Percentiles rank a stretch among this genome's conserved stretches.
Conservation (phyloP, 2,329 filamentous ascomycete species). For the Fonsecaea nubica region DNA sequence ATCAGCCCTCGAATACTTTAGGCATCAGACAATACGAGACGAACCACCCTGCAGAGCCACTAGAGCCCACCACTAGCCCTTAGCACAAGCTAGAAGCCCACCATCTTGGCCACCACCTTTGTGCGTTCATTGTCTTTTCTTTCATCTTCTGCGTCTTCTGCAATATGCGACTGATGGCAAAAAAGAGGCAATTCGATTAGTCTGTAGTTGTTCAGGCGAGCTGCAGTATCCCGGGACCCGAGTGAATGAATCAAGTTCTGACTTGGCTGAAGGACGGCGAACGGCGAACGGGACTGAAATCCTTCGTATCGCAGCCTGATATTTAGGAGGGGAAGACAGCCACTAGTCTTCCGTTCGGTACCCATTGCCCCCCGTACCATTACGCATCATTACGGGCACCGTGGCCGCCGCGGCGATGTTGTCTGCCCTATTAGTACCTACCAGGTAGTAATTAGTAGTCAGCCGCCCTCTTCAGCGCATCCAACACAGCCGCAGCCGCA, state of each 20-base stretch:
- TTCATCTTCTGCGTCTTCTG: conserved; percentile 11
- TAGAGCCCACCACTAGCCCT: conserved; percentile 2
- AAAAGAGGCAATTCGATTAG: neutral
- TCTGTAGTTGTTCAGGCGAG: neutral
- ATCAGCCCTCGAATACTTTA: conserved; percentile 6
- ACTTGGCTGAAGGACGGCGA: neutral
- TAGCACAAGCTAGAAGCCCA: conserved; percentile 9
- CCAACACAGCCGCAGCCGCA: conserved; percentile 25
- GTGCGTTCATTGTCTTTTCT: conserved; percentile 21
- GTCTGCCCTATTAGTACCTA: neutral
- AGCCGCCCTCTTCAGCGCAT: conserved; percentile 9
- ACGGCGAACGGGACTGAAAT: neutral
- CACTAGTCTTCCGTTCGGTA: conserved; percentile 1
- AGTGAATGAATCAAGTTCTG: neutral
- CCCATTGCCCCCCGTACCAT: conserved; percentile 8
- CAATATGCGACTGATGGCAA: conserved; percentile 1
- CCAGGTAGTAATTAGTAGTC: too few species aligned
- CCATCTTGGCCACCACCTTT: conserved; percentile 16
- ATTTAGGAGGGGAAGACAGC: neutral
- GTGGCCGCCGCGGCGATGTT: conserved; percentile 1
- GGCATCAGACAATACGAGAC: conserved; percentile 15
- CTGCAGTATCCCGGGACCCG: neutral
- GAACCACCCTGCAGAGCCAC: neutral
- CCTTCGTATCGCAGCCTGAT: conserved; percentile 7
- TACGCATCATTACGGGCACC: conserved; percentile 20